Base-by-base conservation (phyloP, 2,329 filamentous ascomycete genomes). In the Epicoccum nigrum region DNA sequence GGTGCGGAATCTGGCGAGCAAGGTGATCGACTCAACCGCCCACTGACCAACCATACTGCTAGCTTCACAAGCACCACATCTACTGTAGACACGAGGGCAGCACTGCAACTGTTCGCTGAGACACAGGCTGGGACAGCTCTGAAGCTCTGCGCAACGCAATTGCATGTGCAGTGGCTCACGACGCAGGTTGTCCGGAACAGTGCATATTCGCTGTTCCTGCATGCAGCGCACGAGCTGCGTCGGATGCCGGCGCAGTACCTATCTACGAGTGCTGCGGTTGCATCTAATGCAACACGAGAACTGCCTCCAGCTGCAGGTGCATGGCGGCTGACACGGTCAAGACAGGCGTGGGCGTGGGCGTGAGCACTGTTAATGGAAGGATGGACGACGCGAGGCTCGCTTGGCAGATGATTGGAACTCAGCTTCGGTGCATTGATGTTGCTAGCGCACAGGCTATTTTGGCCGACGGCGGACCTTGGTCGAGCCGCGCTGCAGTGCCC, bases 381-480 rank as follows among this genome's bases (percentile, higher is more conserved):
- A n/a, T 21, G 9, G 33, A 20, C 4, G 33, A 19, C 23, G 11
- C 11, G 23, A 27, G 23, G 23, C 23, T 27, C 23, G 23, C 23
- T 27, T 27, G 23, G 11, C n/a, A n/a, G n/a, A n/a, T n/a, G n/a
- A 4, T 16, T 20, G 21, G 13, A 27, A 13, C n/a, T n/a, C n/a
- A 7, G 30, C 15, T 39, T 47, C 16, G 35, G 28, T 40, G 44
- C 44, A 34, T 47, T 7, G 28, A 27, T 15, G 28, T 8, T 33
- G 27, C 25, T 39, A 46, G 43, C 33, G 21, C 25, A 23, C 11
- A 46, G 25, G 19, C n/a, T 37, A 45, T 16, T 34, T 17, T 34
- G 15, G 32, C 32, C 16, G n/a, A 12, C 7, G 7, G 28, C 28
- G 25, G 23, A 4, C 20, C 9, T 25, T 44, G 15, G 41, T 21